Percentiles rank a stretch among this genome's conserved stretches.
These are phyloP conservation scores for Naganishia liquefaciens DNA, from an alignment of 1,284 basidiomycete genomes.

Conservation along the genomic window DNA sequence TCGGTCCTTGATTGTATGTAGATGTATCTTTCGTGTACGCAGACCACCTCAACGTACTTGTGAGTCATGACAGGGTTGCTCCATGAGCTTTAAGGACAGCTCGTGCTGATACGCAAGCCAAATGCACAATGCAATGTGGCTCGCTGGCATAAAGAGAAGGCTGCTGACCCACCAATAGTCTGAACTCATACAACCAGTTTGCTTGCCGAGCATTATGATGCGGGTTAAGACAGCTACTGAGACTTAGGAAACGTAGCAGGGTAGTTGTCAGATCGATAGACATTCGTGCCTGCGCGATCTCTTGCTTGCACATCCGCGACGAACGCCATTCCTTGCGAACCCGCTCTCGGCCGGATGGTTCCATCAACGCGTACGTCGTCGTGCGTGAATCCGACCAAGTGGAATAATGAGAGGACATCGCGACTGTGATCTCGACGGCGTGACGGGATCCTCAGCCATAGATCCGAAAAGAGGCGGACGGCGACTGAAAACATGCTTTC, in stretches of 20 bases:
- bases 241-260: constrained; percentile 4
- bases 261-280: constrained; percentile 6
- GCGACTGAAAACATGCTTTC: constrained; percentile 9
- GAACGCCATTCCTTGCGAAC: background rate
- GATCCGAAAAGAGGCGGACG: background rate
- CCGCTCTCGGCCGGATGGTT: background rate
- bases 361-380: constrained; percentile 6
- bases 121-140: too few relatives aligned
- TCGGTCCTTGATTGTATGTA: too few relatives aligned
- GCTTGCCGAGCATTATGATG: background rate
- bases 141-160: too few relatives aligned
- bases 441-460: background rate
- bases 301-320: background rate
- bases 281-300: background rate
- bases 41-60: too few relatives aligned
- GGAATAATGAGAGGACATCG: background rate
- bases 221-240: background rate
- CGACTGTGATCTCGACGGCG: background rate
- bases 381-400: background rate
- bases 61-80: too few relatives aligned
- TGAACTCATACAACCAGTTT: too few relatives aligned
- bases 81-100: too few relatives aligned
- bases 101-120: too few relatives aligned
- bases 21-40: too few relatives aligned
- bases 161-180: too few relatives aligned